These are phyloP conservation scores for Botrytis deweyae DNA, from an alignment of 2,329 filamentous ascomycete genomes.

Conservation along the genomic window DNA sequence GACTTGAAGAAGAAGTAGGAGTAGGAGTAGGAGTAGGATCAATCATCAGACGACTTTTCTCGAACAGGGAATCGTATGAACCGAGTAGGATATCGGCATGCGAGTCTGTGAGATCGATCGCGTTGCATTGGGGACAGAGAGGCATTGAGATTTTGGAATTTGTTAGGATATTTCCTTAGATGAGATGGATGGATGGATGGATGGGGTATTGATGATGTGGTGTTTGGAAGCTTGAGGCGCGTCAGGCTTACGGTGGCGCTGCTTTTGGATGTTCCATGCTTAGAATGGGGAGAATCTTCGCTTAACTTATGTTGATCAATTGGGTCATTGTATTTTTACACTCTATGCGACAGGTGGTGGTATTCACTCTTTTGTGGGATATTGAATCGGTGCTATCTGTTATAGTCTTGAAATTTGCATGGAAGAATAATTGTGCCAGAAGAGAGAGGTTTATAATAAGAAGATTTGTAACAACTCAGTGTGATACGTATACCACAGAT, in stretches of 20 bases:
- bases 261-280: not conserved
- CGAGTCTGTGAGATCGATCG: not conserved
- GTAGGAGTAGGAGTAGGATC: not conserved
- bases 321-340: not conserved
- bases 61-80: not conserved
- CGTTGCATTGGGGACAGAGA: not conserved
- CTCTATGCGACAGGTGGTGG: not conserved
- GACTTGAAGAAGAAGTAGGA: not conserved
- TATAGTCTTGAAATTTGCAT: not conserved
- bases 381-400: not conserved
- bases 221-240: not conserved
- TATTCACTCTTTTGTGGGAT: not conserved
- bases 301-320: not conserved
- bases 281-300: not conserved
- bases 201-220: too few relatives aligned
- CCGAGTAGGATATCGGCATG: not conserved
- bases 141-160: not conserved
- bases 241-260: not conserved
- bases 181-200: too few relatives aligned
- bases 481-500: not conserved
- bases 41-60: not conserved
- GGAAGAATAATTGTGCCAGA: rapidly evolving
- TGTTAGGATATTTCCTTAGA: not conserved
- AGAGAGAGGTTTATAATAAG: not conserved
- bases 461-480: not conserved